Evolutionary conservation across 805 yeast species (phyloP).

Genomic region (Suhomyces sp.): DNA sequence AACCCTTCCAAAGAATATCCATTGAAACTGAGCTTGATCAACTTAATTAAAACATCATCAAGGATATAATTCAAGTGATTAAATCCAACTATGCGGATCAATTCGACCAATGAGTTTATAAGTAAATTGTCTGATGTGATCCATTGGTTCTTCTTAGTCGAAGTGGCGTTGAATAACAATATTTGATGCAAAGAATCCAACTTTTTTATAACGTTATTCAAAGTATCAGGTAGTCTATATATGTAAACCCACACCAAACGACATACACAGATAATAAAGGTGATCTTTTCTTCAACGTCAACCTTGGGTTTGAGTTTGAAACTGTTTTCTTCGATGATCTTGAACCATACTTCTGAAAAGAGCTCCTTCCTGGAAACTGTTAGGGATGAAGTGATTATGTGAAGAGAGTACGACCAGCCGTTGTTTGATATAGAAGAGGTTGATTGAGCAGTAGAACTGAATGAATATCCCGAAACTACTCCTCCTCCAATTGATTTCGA

Average conservation of each 20-base stretch:
- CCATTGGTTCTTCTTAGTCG: conserved; percentile 71
- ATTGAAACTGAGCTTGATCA: conserved; percentile 61
- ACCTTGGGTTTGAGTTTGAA: conserved; percentile 63
- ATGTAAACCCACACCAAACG: conserved; percentile 88
- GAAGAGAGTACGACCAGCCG: conserved; percentile 67
- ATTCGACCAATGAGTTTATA: conserved; percentile 65
- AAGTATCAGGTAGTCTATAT: conserved; percentile 81
- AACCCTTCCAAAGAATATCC: conserved; percentile 59
- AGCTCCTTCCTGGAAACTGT: conserved; percentile 79
- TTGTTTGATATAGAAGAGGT: conserved; percentile 12
- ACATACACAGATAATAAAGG: conserved; percentile 63
- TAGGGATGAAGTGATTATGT: conserved; percentile 68
- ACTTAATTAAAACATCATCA: conserved; percentile 73
- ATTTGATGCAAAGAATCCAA: conserved; percentile 62
- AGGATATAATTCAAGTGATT: conserved; percentile 76
- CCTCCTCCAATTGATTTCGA: not conserved
- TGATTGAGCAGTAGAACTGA: not conserved
- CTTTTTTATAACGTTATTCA: conserved; percentile 81
- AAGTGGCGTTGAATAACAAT: conserved; percentile 47
- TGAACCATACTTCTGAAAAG: conserved; percentile 71
- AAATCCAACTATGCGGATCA: conserved; percentile 75
- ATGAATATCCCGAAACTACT: not conserved
- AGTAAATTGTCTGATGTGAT: conserved; percentile 59
- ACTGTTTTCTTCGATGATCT: conserved; percentile 61
- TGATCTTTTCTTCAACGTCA: conserved; percentile 49